These are phyloP conservation scores for Aspergillus taichungensis DNA, from an alignment of 495 filamentous ascomycete genomes.

Conservation along the genomic window DNA sequence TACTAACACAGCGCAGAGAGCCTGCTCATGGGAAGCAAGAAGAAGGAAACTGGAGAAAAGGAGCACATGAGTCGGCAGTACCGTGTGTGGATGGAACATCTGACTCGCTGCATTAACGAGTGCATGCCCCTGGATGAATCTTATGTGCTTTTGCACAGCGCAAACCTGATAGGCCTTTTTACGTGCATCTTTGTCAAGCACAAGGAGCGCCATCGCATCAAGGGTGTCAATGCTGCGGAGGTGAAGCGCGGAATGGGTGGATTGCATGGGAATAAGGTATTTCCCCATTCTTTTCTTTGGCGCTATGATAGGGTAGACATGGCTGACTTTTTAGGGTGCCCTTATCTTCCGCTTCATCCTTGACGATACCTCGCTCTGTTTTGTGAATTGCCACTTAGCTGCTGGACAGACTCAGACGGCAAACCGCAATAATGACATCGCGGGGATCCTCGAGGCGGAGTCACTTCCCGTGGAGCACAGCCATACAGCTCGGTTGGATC, in stretches of 20 bases:
- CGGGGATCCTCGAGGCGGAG: constrained; percentile 74
- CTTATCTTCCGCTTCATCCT: constrained; percentile 81
- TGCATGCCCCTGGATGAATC: constrained; percentile 68
- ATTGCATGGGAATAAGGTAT: constrained; percentile 83
- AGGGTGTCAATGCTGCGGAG: constrained; percentile 66
- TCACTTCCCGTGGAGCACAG: constrained; percentile 61
- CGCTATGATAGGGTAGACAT: neutral
- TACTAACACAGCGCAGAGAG: constrained; percentile 44
- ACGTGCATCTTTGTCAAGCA: constrained; percentile 91
- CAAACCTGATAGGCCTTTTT: constrained; percentile 87
- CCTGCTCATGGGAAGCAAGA: constrained; percentile 59
- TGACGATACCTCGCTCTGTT: constrained; percentile 88
- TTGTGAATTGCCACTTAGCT: constrained; percentile 95
- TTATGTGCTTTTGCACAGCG: constrained; percentile 79
- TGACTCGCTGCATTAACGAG: constrained; percentile 71
- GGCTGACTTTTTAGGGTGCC: constrained; percentile 52
- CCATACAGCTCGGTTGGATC: constrained; percentile 52
- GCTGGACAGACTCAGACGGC: constrained; percentile 86
- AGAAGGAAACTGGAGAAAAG: constrained; percentile 79
- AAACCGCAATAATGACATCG: constrained; percentile 86
- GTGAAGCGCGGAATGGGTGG: constrained; percentile 94
- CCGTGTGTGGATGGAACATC: constrained; percentile 86
- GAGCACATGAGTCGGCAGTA: constrained; percentile 98
- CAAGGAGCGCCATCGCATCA: constrained; percentile 63
- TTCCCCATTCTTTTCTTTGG: neutral